Conservation (phyloP, 108 stramenopile species). For the Pseudonitzschia multistriata region DNA sequence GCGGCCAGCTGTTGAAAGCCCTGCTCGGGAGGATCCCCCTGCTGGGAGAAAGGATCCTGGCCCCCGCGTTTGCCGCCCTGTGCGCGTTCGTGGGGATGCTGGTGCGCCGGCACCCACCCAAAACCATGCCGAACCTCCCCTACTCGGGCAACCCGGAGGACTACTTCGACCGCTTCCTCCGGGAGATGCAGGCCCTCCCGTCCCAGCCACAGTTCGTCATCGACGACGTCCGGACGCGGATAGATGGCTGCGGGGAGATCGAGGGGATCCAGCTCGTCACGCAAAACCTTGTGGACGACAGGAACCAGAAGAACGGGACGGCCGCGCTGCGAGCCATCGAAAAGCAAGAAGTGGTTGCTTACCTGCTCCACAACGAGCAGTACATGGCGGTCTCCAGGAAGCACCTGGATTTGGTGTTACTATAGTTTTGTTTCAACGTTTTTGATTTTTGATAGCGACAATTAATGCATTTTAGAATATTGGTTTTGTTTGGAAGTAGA, state of each 20-base stretch:
- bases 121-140: not conserved
- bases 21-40: not conserved
- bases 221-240: not conserved
- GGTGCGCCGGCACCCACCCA: too few species aligned
- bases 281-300: slow-evolving; percentile 20
- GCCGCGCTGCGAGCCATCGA: not conserved
- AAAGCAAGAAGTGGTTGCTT: slow-evolving; percentile 18
- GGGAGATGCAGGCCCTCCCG: not conserved
- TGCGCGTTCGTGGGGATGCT: too few species aligned
- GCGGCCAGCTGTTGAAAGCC: not conserved
- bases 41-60: not conserved
- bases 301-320: not conserved
- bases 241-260: not conserved
- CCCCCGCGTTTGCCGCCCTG: too few species aligned
- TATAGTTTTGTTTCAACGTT: too few species aligned
- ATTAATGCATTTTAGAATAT: too few species aligned
- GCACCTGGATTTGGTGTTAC: not conserved
- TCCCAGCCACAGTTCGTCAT: not conserved
- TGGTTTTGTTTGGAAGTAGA: too few species aligned
- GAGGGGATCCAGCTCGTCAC: slow-evolving; percentile 15
- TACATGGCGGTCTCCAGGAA: slow-evolving; percentile 14
- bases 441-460: too few species aligned
- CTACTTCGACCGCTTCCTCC: not conserved
- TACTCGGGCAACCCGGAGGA: slow-evolving; percentile 4
- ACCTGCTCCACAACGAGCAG: slow-evolving; percentile 15